Evolutionary conservation across 805 yeast species (phyloP), one percentile per base, ranked within the genome.

Genomic region (Saccharomycopsis sp.): DNA sequence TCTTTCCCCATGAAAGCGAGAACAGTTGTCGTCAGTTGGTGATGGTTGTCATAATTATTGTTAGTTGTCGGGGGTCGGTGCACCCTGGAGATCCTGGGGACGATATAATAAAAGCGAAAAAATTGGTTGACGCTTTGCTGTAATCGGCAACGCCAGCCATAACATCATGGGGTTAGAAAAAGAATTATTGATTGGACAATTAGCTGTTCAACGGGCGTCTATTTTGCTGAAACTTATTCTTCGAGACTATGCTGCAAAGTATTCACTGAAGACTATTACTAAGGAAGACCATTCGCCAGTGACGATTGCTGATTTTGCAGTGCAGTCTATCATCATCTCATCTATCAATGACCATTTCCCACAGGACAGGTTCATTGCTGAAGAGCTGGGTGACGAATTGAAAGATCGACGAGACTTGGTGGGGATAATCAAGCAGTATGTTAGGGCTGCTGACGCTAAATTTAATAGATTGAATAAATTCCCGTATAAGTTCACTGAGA

Each of bases 231-330:
- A 68, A 69, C 56, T 75, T 76, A 49, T 79, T 76, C 61, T 81
- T 64, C 23, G 71, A 65, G 58, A 81, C 72, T 54, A 72, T 60
- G 54, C 72, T 67, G 53, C 70, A 56, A 53, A 65, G 59, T 59
- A 74, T 56, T 51, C 62, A 63, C 48, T 70, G 65, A 51, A 84
- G 20, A 70, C 85, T 38, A 74, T 87, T 45, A 81, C 87, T 49
- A 93, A 93, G 60, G 73, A 75, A 33, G 99, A 90, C 61, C 77
- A 79, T 51, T 86, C 96, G 1, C 99, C 99, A 1, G 99, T 93
- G 13, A 93, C 99, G 1, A 70, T 85, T 45, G 98, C 97, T 14
- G 99, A 93, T 61, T 93, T 84, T 59, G 96, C 95, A 3, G 89
- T 97, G 0, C 99, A 93, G 59, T 96, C 96, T 0, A 76, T 90